Evolutionary conservation across 352 stramenopile genomes (phyloP), one percentile per base, ranked within the genome.

Genomic region (Phytophthora melonis): DNA sequence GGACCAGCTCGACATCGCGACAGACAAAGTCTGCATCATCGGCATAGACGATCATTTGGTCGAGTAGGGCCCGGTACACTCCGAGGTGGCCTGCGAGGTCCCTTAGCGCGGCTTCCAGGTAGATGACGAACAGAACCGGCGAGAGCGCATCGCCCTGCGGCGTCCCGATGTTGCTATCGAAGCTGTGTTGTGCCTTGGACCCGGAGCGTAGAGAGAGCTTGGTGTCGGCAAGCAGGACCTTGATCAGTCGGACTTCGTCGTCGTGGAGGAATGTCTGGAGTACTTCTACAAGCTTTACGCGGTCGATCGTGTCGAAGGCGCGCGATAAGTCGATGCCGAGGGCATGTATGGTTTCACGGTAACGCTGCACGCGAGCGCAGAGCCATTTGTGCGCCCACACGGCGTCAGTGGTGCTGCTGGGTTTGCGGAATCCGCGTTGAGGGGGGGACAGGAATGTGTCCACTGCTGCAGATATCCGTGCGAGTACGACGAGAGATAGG

Each of bases 271-370:
- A 66, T 14, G 16, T 58, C 27, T 47, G 19, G 1, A 74, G 53
- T 4, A 74, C 58, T 3, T 45, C 2, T 9, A 68, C 27, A 9
- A 67, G 36, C 32, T 68, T 72, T 11, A n/a, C 19, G 1, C 55
- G 16, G 32, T 71, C 57, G n/a, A 66, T 66, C 1, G 57, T 61
- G n/a, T 72, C 57, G 14, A 72, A 72, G 2, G 56, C 57, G 4
- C 32, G 11, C 6, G 45, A 61, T 18, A 58, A 34, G 23, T 72
- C 57, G 19, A 62, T 72, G 1, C 65, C 63, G 13, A 70, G 43
- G 14, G 65, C 41, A 7, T 59, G 27, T 3, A 54, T 59, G 6
- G 13, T 6, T 30, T 70, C 50, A 2, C 21, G 23, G 18, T 45
- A 68, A 45, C 57, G 5, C 16, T 56, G 41, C 18, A 49, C 41